Evolutionary conservation across 441 rosid genomes (phyloP).

Genomic region (Croton setiger): DNA sequence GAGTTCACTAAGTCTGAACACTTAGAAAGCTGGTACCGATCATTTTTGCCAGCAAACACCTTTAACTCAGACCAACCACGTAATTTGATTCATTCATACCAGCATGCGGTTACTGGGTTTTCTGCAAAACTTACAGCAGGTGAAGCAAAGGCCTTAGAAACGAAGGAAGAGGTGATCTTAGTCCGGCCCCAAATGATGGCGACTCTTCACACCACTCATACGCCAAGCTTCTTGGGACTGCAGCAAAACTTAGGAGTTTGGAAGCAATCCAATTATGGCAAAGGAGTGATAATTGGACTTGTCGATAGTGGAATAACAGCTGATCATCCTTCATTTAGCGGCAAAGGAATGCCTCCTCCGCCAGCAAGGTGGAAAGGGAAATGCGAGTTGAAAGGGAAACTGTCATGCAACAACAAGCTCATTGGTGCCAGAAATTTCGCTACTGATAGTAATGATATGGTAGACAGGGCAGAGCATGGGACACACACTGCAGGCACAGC

Average conservation of each 20-base stretch:
- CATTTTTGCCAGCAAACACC: constrained; percentile 32
- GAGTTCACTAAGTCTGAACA: constrained; percentile 15
- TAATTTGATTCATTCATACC: constrained; percentile 31
- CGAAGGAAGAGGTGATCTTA: constrained; percentile 35
- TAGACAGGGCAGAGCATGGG: constrained; percentile 40
- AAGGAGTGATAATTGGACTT: constrained; percentile 44
- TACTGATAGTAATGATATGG: constrained; percentile 20
- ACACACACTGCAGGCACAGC: constrained; percentile 46
- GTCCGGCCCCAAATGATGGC: constrained; percentile 26
- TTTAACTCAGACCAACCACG: constrained; percentile 8
- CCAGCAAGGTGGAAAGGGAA: constrained; percentile 44
- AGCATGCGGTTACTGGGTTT: constrained; percentile 35
- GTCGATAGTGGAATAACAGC: constrained; percentile 40
- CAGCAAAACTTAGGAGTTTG: constrained; percentile 2
- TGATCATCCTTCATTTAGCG: constrained; percentile 44
- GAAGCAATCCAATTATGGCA: constrained; percentile 28
- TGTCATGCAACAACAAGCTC: constrained; percentile 22
- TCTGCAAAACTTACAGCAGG: constrained; percentile 36
- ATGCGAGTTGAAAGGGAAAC: neutral
- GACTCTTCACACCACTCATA: constrained; percentile 31
- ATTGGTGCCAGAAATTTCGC: constrained; percentile 33
- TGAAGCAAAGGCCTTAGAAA: constrained; percentile 31
- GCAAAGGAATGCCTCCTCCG: constrained; percentile 43
- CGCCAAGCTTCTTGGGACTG: constrained; percentile 40
- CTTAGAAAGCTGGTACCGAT: constrained; percentile 30